These are phyloP conservation scores for Mucor saturninus DNA, from an alignment of 371 early-diverging fungal species.

Conservation along the genomic window DNA sequence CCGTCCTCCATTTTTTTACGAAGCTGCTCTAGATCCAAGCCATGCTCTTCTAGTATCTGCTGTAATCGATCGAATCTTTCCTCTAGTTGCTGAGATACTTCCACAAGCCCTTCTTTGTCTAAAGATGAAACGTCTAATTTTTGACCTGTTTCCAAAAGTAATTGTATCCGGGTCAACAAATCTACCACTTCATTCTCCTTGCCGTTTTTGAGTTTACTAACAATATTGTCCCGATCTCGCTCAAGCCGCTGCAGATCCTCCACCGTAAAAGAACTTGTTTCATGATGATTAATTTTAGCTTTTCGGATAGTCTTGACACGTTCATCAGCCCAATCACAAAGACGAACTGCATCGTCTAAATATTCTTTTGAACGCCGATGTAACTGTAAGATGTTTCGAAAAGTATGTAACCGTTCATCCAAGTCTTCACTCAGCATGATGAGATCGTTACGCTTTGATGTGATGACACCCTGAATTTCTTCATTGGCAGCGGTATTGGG, in stretches of 20 bases:
- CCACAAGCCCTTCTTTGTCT: constrained; percentile 25
- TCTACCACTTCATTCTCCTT: constrained; percentile 48
- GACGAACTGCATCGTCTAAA: constrained; percentile 35
- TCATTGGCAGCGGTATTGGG: constrained; percentile 39
- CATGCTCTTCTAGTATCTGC: constrained; percentile 34
- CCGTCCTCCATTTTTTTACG: constrained; percentile 45
- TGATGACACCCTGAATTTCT: constrained; percentile 33
- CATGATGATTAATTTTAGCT: constrained; percentile 28
- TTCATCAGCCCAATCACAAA: constrained; percentile 51
- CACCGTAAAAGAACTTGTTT: constrained; percentile 25
- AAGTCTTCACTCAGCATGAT: constrained; percentile 40
- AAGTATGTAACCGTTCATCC: constrained; percentile 32
- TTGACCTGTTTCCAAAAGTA: constrained; percentile 28
- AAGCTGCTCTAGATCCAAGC: constrained; percentile 25
- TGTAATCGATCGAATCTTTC: constrained; percentile 41
- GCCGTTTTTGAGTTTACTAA: constrained; percentile 30
- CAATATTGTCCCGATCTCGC: constrained; percentile 29
- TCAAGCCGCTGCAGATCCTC: constrained; percentile 41
- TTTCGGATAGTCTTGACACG: constrained; percentile 30
- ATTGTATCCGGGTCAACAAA: constrained; percentile 37
- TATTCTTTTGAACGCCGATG: constrained; percentile 41
- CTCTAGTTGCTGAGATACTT: constrained; percentile 35
- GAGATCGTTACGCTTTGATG: constrained; percentile 31
- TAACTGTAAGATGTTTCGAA: constrained; percentile 37
- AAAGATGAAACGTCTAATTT: constrained; percentile 23